Evolutionary conservation across 2,329 filamentous ascomycete species (phyloP), one percentile per base, ranked within the genome.

Genomic region (Dactylellina sp.): DNA sequence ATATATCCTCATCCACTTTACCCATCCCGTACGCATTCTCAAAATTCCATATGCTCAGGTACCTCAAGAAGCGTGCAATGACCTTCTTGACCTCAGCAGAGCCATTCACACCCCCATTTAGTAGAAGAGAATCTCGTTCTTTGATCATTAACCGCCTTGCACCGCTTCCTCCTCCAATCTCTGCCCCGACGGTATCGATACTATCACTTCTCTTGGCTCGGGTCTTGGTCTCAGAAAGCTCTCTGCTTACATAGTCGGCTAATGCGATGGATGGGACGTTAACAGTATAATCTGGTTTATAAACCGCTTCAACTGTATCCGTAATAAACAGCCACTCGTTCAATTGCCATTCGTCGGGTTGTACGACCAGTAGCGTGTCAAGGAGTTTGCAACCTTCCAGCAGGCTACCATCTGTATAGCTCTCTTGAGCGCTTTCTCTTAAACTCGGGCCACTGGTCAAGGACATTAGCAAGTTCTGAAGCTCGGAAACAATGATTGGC

Each of bases 261-360:
- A 75, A 46, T 7, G 71, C 71, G 18, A 75, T 70, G 5, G 71
- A 70, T 25, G 64, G 63, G n/a, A 68, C 71, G 7, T 70, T 57
- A 18, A 68, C 64, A 11, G 50, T 62, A n/a, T 75, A 68, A 20
- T 68, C 62, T 1, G 62, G 62, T 53, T 75, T 75, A 81, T 99
- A 96, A 35, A 99, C 91, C 0, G 95, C 93, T 78, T 99, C 95
- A 76, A 97, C 93, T 12, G 94, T 98, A 81, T 99, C 95, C 1
- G 93, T 96, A 63, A 99, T 89, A 81, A 97, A 99, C 2, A 98
- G 87, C 95, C 95, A 99, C 83, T 97, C 92, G 79, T 96, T 90
- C n/a, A 98, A 86, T 81, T 98, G 95, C 82, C 98, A 99, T 80
- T 99, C 95, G 77, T 99, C 95, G 0, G 93, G 94, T 2, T 91